Base-by-base conservation (phyloP, 208 protist species). In the Crithidia bombi region DNA sequence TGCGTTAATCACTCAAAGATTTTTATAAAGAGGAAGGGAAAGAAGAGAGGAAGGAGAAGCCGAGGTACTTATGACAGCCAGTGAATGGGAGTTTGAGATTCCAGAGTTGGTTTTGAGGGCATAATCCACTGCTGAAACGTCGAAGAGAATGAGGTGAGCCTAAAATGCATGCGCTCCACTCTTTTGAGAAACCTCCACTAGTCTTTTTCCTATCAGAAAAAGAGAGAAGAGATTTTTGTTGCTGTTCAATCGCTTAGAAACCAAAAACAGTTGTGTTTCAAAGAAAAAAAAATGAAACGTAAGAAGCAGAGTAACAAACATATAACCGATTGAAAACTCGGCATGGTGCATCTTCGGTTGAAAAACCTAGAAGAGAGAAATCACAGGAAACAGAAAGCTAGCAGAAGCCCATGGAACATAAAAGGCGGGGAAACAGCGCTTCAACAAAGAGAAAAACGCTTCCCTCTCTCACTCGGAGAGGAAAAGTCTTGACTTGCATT, bases 271-370 rank as follows among this genome's bases (percentile, higher is more conserved):
- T 21, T 47, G 41, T 12, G 21, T 69, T 47, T 6, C n/a, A 12
- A 57, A 46, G 33, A 69, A 44, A 57, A 44, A 51, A 59, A 52
- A 61, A 52, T 43, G 38, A 43, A 43, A 43, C 38, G 38, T 7
- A 43, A 43, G 38, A 43, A 43, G 38, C n/a, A 43, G 38, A 14
- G 38, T 43, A 43, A 17, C 38, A 43, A 43, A 43, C 38, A 43
- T 43, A 43, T 17, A 7, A 43, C 38, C 10, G 38, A 59, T 6
- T 6, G 14, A 58, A 59, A 38, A 17, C 23, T 67, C 38, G 12
- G n/a, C n/a, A n/a, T n/a, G n/a, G n/a, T n/a, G n/a, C n/a, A n/a
- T n/a, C n/a, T n/a, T n/a, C n/a, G n/a, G n/a, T n/a, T n/a, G n/a
- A n/a, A n/a, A n/a, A n/a, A n/a, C n/a, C n/a, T n/a, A n/a, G n/a